phyloP scores from a whole-genome alignment of 805 yeast species.

The Ogataea siamensis region DNA sequence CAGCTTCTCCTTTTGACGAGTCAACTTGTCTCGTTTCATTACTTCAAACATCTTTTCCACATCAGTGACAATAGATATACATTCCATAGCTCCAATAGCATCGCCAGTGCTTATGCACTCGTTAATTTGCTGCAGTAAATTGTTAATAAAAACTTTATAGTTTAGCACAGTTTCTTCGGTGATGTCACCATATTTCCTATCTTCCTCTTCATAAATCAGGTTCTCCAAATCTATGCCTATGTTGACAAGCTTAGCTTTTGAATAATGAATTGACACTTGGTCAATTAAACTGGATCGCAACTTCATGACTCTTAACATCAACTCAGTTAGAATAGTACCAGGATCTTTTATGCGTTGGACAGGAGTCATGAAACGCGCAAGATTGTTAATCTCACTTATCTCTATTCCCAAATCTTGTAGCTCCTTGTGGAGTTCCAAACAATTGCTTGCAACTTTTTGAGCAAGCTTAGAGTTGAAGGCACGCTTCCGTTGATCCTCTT shows the following conservation, averaged over 20 bases:
- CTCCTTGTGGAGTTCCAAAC: conserved; percentile 45
- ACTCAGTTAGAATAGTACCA: conserved; percentile 48
- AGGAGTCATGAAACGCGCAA: conserved; percentile 41
- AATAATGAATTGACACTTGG: conserved; percentile 55
- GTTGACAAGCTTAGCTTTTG: conserved; percentile 60
- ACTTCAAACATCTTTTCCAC: conserved; percentile 74
- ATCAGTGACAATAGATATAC: conserved; percentile 63
- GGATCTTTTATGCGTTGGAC: conserved; percentile 51
- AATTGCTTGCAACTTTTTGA: conserved; percentile 48
- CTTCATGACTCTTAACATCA: conserved; percentile 44
- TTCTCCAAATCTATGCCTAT: conserved; percentile 62
- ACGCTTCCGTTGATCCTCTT: conserved; percentile 30
- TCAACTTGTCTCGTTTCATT: conserved; percentile 33
- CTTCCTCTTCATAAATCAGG: conserved; percentile 31
- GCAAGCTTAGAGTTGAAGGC: conserved; percentile 54
- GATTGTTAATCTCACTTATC: conserved; percentile 45
- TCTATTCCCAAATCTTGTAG: conserved; percentile 43
- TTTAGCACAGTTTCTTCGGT: conserved; percentile 45
- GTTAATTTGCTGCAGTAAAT: conserved; percentile 56
- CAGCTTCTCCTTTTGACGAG: conserved; percentile 11
- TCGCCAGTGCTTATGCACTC: conserved; percentile 52
- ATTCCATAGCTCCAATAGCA: conserved; percentile 59
- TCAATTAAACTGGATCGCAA: conserved; percentile 51
- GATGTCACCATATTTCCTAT: conserved; percentile 20
- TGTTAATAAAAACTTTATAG: conserved; percentile 58